Evolutionary conservation across 208 protist genomes (phyloP).

Genomic region (Trichomonas vaginalis): DNA sequence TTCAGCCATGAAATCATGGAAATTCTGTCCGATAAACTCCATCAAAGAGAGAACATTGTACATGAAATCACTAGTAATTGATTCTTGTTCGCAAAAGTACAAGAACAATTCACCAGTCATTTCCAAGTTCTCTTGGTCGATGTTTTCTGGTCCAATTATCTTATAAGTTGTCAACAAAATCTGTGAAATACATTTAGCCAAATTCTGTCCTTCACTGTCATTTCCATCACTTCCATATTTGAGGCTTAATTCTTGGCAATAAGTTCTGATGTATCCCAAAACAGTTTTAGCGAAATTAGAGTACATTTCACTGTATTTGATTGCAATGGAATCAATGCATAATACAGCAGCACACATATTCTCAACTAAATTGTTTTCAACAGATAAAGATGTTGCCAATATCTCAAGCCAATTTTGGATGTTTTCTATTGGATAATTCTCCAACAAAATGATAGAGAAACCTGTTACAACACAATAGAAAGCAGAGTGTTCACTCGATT

Average conservation of each 20-base stretch:
- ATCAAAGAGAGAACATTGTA: neutral
- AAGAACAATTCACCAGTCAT: neutral
- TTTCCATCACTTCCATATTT: neutral
- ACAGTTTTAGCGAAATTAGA: neutral
- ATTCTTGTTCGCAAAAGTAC: neutral
- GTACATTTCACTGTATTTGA: neutral
- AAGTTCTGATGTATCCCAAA: neutral
- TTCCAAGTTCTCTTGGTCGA: neutral
- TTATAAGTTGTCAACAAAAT: neutral
- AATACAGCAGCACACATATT: neutral
- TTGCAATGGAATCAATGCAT: neutral
- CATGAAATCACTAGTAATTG: neutral
- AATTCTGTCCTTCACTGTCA: neutral
- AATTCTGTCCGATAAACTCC: neutral
- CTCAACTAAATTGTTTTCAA: neutral
- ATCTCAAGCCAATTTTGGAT: neutral
- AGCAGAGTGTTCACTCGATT: neutral
- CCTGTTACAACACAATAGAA: neutral
- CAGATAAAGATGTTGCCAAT: neutral
- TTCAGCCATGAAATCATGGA: neutral
- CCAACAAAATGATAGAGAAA: neutral
- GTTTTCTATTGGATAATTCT: neutral
- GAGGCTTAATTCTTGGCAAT: neutral
- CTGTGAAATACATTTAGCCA: neutral
- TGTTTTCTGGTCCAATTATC: neutral